These are phyloP conservation scores for Lentinula raphanica DNA, from an alignment of 768 basidiomycete species.

Conservation along the genomic window DNA sequence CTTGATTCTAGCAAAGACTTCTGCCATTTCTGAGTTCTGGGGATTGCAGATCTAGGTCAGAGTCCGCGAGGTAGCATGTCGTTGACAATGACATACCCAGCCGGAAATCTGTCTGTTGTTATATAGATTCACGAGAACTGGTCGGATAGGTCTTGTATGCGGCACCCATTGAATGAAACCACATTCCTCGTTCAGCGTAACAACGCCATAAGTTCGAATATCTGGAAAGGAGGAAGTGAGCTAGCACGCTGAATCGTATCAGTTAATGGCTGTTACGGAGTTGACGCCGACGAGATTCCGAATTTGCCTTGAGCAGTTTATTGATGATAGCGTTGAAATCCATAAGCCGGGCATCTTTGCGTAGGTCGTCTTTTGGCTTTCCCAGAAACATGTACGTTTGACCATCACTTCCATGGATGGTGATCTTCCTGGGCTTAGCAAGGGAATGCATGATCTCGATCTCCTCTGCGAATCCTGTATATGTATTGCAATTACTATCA, in stretches of 20 bases:
- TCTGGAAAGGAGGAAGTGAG: slow-evolving; percentile 50
- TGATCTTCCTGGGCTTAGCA: slow-evolving; percentile 87
- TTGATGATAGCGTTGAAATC: slow-evolving; percentile 98
- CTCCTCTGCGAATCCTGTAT: slow-evolving; percentile 70
- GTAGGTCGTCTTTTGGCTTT: slow-evolving; percentile 94
- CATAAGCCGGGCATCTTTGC: slow-evolving; percentile 97
- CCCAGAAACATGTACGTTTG: slow-evolving; percentile 86
- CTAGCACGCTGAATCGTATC: background rate
- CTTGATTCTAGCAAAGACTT: slow-evolving; percentile 28
- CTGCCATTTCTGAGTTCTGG: slow-evolving; percentile 42
- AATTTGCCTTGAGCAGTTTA: slow-evolving; percentile 88
- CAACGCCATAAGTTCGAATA: slow-evolving; percentile 97
- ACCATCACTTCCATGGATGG: slow-evolving; percentile 78
- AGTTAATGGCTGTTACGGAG: slow-evolving; percentile 56
- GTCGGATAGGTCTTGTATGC: slow-evolving; percentile 80
- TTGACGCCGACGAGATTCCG: slow-evolving; percentile 85
- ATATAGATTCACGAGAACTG: slow-evolving; percentile 68
- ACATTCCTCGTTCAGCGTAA: slow-evolving; percentile 94
- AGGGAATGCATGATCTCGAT: slow-evolving; percentile 90
- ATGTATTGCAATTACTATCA: background rate
- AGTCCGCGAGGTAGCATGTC: background rate
- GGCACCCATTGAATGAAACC: slow-evolving; percentile 99
- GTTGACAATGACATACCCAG: slow-evolving; percentile 33
- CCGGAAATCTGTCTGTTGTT: slow-evolving; percentile 33
- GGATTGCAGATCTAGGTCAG: background rate